phyloP scores from a whole-genome alignment of 352 stramenopile species.

The Phytophthora sojae region DNA sequence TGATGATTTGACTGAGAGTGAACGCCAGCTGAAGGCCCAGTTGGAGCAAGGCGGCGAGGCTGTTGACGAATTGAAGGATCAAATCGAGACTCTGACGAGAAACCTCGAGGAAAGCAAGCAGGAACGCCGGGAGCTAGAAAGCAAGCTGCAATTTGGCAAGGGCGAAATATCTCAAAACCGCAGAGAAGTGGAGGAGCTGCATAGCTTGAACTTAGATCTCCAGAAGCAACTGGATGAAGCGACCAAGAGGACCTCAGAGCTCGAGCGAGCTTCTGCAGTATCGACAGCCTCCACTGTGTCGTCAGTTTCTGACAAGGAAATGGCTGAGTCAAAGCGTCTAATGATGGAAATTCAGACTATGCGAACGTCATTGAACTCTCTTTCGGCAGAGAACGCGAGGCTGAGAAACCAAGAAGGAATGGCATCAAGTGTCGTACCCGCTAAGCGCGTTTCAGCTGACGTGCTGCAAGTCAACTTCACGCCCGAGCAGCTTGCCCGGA shows the following conservation, averaged over 20 bases:
- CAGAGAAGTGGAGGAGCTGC: conserved; percentile 61
- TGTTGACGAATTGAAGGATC: conserved; percentile 50
- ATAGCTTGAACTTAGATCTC: conserved; percentile 57
- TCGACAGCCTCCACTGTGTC: conserved; percentile 47
- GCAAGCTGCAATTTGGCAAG: conserved; percentile 55
- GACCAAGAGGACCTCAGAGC: conserved; percentile 47
- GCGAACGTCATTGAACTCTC: conserved; percentile 52
- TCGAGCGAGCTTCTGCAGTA: conserved; percentile 50
- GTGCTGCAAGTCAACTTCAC: conserved; percentile 74
- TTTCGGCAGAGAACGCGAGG: conserved; percentile 66
- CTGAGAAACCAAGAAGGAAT: conserved; percentile 61
- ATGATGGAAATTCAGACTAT: conserved; percentile 70
- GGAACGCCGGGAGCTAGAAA: conserved; percentile 45
- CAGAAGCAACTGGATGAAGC: conserved; percentile 61
- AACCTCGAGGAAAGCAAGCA: conserved; percentile 50
- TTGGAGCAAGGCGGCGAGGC: conserved; percentile 57
- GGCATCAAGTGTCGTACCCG: conserved; percentile 37
- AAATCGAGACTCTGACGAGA: conserved; percentile 54
- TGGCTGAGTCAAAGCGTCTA: conserved; percentile 39
- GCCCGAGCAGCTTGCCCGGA: conserved; percentile 78
- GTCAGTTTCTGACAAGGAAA: conserved; percentile 36
- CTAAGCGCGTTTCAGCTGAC: conserved; percentile 72
- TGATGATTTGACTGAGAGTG: conserved; percentile 60
- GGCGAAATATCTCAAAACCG: conserved; percentile 62
- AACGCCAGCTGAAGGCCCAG: conserved; percentile 45